A percentile compares a stretch with the other conserved stretches of the same genome.
phyloP scores from a whole-genome alignment of 1,284 basidiomycete species.

The Baeospora myosura region DNA sequence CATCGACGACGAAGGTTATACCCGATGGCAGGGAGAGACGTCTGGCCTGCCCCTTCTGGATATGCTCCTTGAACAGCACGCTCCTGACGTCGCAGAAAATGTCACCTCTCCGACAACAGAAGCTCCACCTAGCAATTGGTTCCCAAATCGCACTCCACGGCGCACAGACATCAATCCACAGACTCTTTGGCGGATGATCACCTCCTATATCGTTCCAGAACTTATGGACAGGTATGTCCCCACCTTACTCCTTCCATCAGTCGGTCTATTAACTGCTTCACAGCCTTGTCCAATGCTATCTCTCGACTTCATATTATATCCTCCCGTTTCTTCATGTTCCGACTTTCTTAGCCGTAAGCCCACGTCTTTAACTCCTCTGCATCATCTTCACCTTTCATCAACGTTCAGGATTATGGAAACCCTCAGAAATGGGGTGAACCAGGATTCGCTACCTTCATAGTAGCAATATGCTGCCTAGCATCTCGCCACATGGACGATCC shows the following conservation, averaged over 20 bases:
- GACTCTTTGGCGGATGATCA: constrained; percentile 66
- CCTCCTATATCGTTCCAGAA: constrained; percentile 73
- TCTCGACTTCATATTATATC: constrained; percentile 87
- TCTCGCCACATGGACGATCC: constrained; percentile 87
- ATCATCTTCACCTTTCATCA: constrained; percentile 9
- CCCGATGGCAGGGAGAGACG: constrained; percentile 83
- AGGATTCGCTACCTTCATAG: constrained; percentile 86
- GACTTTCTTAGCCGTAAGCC: constrained; percentile 72
- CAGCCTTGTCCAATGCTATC: constrained; percentile 71
- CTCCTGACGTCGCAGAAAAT: constrained; percentile 26
- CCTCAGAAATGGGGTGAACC: constrained; percentile 90
- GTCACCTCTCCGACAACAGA: constrained; percentile 13
- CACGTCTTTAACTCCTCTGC: constrained; percentile 8
- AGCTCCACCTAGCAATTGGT: constrained; percentile 45
- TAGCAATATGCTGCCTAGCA: constrained; percentile 81
- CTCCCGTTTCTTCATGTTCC: constrained; percentile 88
- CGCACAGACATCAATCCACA: constrained; percentile 76
- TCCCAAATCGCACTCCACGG: constrained; percentile 68
- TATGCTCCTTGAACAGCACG: constrained; percentile 59
- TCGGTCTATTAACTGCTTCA: constrained; percentile 16
- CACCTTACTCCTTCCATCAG: constrained; percentile 4
- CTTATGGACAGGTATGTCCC: constrained; percentile 76
- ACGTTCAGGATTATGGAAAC: constrained; percentile 77
- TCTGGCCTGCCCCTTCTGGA: constrained; percentile 84
- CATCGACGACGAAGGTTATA: constrained; percentile 76